These are phyloP conservation scores for Dryadomyces sulphureus DNA, from an alignment of 2,329 filamentous ascomycete species.

Conservation along the genomic window DNA sequence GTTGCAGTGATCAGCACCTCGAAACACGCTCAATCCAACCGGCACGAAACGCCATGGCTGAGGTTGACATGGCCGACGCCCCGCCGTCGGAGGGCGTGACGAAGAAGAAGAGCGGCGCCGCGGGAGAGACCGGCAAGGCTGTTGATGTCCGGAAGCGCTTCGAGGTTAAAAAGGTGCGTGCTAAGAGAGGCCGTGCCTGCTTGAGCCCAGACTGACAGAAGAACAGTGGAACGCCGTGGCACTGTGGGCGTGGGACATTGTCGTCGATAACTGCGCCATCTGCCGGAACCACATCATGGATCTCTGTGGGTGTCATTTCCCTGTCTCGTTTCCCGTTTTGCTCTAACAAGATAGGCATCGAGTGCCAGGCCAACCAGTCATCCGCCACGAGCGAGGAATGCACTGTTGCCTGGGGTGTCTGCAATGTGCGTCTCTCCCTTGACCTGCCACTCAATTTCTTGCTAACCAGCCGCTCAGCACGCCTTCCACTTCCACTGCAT, in stretches of 20 bases:
- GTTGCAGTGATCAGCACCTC: not conserved
- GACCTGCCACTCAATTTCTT: too few relatives aligned
- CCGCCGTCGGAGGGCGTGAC: constrained; percentile 35
- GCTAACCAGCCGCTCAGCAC: constrained; percentile 42
- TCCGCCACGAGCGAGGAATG: constrained; percentile 96
- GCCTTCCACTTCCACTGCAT: constrained; percentile 99
- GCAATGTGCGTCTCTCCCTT: constrained; percentile 60
- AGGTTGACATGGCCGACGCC: constrained; percentile 93
- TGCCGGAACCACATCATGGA: constrained; percentile 99
- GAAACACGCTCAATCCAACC: too few relatives aligned
- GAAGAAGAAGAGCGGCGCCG: constrained; percentile 35
- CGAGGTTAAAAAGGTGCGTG: constrained; percentile 86
- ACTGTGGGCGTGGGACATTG: constrained; percentile 98
- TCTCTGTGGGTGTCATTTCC: constrained; percentile 51
- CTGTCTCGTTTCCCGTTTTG: not conserved
- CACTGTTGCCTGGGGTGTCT: constrained; percentile 97
- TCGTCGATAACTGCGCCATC: constrained; percentile 98
- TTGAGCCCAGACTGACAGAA: too few relatives aligned
- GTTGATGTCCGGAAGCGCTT: constrained; percentile 80
- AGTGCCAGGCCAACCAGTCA: constrained; percentile 97
- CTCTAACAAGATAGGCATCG: constrained; percentile 83
- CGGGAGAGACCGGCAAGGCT: constrained; percentile 28
- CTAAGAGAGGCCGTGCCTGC: too few relatives aligned
- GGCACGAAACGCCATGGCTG: constrained; percentile 51
- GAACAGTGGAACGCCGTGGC: constrained; percentile 92